phyloP scores from a whole-genome alignment of 176 grass and related monocot species.

The Zoysia pacifica region DNA sequence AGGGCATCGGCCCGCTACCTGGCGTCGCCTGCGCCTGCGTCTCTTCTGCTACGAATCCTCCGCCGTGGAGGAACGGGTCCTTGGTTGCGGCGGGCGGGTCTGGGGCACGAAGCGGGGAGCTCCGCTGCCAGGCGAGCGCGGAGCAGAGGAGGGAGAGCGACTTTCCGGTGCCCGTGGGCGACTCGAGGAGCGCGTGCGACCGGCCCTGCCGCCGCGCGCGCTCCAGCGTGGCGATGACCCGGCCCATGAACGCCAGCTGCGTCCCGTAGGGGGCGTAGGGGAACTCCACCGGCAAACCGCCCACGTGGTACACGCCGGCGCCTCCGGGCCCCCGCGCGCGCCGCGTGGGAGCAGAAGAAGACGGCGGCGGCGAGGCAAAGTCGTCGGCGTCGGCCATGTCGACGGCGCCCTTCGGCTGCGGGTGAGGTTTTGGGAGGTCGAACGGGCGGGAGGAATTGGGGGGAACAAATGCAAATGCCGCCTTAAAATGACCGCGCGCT shows the following conservation, averaged over 20 bases:
- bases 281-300: conserved; percentile 83
- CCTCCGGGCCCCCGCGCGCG: neutral
- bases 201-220: conserved; percentile 72
- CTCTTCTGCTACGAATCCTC: conserved; percentile 74
- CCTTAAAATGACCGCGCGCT: conserved; percentile 18
- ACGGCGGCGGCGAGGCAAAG: conserved; percentile 35
- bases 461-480: conserved; percentile 21
- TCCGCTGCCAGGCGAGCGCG: conserved; percentile 83
- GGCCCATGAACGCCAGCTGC: conserved; percentile 97
- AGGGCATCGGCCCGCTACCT: neutral
- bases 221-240: conserved; percentile 82
- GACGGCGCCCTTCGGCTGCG: conserved; percentile 14
- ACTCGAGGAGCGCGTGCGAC: conserved; percentile 88
- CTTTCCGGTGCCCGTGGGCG: conserved; percentile 94
- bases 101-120: conserved; percentile 52
- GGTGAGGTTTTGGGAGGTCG: neutral
- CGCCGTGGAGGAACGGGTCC: conserved; percentile 68
- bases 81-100: conserved; percentile 27
- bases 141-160: conserved; percentile 96
- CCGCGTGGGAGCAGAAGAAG: conserved; percentile 2
- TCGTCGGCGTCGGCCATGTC: conserved; percentile 31
- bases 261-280: conserved; percentile 88
- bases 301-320: conserved; percentile 71
- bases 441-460: conserved; percentile 40
- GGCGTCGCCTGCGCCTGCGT: conserved; percentile 45